Evolutionary conservation across 2,329 filamentous ascomycete genomes (phyloP).

Genomic region (Huntiella savannae): DNA sequence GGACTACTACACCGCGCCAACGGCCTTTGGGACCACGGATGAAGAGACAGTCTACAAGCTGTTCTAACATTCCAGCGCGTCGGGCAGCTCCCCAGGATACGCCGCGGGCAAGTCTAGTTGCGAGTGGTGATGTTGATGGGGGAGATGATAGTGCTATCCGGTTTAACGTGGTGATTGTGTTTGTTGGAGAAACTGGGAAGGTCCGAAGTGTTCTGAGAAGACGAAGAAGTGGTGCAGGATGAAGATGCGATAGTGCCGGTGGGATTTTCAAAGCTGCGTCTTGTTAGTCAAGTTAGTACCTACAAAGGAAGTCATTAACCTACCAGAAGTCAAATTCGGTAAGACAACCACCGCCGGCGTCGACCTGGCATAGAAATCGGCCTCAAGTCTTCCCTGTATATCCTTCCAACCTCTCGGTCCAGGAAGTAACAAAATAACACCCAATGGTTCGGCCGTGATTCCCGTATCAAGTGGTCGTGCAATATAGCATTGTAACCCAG

Average conservation of each 20-base stretch:
- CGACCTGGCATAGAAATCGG: slow-evolving; percentile 30
- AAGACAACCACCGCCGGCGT: slow-evolving; percentile 28
- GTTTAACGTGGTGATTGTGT: slow-evolving; percentile 12
- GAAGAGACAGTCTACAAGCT: slow-evolving; percentile 30
- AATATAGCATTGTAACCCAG: slow-evolving; percentile 15
- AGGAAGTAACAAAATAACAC: slow-evolving; percentile 30
- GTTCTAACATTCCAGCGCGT: slow-evolving; percentile 14
- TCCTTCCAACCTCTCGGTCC: slow-evolving; percentile 35
- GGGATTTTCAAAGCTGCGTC: slow-evolving; percentile 3
- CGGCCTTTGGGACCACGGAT: slow-evolving; percentile 29
- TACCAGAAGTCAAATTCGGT: slow-evolving; percentile 31
- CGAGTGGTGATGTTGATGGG: slow-evolving; percentile 15
- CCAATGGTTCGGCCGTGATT: slow-evolving; percentile 16
- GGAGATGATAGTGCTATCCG: slow-evolving; percentile 19
- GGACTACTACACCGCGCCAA: slow-evolving; percentile 23
- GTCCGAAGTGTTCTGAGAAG: slow-evolving; percentile 5
- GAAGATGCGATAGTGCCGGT: slow-evolving; percentile 15
- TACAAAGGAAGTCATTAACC: background rate
- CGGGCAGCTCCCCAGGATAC: slow-evolving; percentile 15
- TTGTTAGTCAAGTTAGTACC: background rate
- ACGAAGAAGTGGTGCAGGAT: slow-evolving; percentile 15
- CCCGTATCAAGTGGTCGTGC: slow-evolving; percentile 13
- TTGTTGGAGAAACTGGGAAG: slow-evolving; percentile 3
- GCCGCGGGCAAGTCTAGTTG: slow-evolving; percentile 21
- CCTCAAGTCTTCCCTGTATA: slow-evolving; percentile 29